Evolutionary conservation across 106 monocot genomes (phyloP), one percentile per base, ranked within the genome.

Genomic region (Acanthochlamys bracteata): DNA sequence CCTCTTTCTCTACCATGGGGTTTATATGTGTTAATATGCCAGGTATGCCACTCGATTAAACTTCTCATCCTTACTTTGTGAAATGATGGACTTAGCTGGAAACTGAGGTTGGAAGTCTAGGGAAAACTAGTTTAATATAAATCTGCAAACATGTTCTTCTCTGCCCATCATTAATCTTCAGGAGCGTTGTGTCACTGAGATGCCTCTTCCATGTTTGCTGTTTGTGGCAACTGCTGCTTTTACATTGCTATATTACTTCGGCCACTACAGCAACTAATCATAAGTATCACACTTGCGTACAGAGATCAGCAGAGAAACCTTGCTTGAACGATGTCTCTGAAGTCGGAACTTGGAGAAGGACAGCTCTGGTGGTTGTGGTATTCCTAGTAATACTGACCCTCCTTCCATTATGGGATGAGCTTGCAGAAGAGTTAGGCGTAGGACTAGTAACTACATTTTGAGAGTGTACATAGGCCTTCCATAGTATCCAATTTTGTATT

Each of bases 1-100:
- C 88, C 84, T 6, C 52, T 96, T 0, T 88, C 96, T 42, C 88
- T 96, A 55, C 96, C 96, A 46, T 96, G 96, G 96, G 96, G 91
- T 20, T 75, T 96, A 24, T 96, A 96, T 49, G 90, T 91, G 25
- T 66, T 96, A 20, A 96, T 96, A 79, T 96, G 96, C 75, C 96
- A 96, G 87, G 96, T 91, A 84, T 63, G 60, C 9, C 7, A 12
- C 7, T 6, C 20, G 16, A 39, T 24, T 41, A 42, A 40, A 9
- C 41, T 27, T 20, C 43, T n/a, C n/a, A n/a, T n/a, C n/a, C n/a
- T n/a, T n/a, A n/a, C n/a, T n/a, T n/a, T n/a, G n/a, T n/a, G n/a
- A n/a, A n/a, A n/a, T n/a, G n/a, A n/a, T n/a, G n/a, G n/a, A n/a
- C n/a, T n/a, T n/a, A n/a, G n/a, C n/a, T n/a, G n/a, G n/a, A n/a